phyloP scores from a whole-genome alignment of 768 basidiomycete genomes.

The Termitomyces sp. region DNA sequence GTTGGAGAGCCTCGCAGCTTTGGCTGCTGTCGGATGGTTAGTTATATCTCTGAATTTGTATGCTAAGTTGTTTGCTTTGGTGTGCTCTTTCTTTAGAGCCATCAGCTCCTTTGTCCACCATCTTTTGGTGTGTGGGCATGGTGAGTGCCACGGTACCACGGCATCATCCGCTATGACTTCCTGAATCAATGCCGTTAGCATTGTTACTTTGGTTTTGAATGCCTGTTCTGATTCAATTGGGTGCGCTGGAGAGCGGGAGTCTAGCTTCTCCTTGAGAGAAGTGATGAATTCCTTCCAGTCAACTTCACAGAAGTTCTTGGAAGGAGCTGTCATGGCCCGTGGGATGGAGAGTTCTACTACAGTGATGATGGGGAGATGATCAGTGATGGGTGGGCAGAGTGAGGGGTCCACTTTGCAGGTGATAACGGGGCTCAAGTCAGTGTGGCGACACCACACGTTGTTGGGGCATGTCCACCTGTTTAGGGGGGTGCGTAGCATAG shows the following conservation, averaged over 20 bases:
- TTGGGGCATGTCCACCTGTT: not conserved
- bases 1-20: not conserved
- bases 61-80: not conserved
- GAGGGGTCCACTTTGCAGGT: not conserved
- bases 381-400: not conserved
- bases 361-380: not conserved
- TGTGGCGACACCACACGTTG: not conserved
- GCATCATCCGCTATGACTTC: not conserved
- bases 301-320: not conserved
- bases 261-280: not conserved
- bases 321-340: too few species aligned
- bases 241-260: not conserved
- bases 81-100: not conserved
- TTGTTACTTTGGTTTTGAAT: not conserved
- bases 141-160: rapidly evolving
- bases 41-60: not conserved
- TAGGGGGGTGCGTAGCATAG: too few species aligned
- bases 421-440: not conserved
- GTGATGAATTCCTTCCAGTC: not conserved
- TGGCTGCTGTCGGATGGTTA: not conserved
- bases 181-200: not conserved
- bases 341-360: not conserved
- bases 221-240: not conserved
- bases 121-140: not conserved
- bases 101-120: not conserved